Base-by-base conservation (phyloP, 768 basidiomycete genomes). In the Lactarius vividus region DNA sequence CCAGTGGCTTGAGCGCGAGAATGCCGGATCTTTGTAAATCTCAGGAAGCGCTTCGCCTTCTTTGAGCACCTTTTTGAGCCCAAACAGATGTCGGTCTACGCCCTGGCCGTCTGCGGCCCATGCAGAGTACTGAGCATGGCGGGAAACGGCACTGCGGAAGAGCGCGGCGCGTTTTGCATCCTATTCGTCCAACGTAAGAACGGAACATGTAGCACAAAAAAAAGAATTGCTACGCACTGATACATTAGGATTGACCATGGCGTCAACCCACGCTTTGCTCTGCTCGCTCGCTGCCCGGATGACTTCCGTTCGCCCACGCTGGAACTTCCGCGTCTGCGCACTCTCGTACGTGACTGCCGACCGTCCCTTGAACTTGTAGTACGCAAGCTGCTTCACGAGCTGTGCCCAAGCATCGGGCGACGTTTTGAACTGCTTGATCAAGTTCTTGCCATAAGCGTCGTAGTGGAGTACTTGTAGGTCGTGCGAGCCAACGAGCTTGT, bases 391-490 rank as follows among this genome's bases (percentile, higher is more conserved):
- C 80, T 96, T 98, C 71, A 96, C 88, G 61, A 98, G 83, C 78
- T 99, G 97, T 20, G 84, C 92, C 88, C 94, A 95, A 31, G 96
- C 95, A 73, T 99, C 97, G 0, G 96, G 97, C 1, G 92, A 94
- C 56, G 85, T 81, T 72, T 88, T 88, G 82, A 84, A 85, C 63
- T 80, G 82, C 80, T 97, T 98, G 79, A 95, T 92, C 70, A 84
- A 76, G 70, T 84, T 80, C 78, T 96, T 96, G 66, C 97, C 97
- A 75, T 95, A 97, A 5, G 67, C 73, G 46, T 76, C 72, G 65
- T 73, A 76, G 68, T 75, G 74, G 39, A 76, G 71, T 28, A 76
- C 73, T 35, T 71, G 44, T 44, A 99, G 80, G 68, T 95, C 91
- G 77, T 98, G 95, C 61, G 82, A 76, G 20, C 79, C 83, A 68